A percentile compares a stretch with the other conserved stretches of the same genome.
phyloP scores from a whole-genome alignment of 768 basidiomycete genomes.

The Hygrophorus pudorinus region DNA sequence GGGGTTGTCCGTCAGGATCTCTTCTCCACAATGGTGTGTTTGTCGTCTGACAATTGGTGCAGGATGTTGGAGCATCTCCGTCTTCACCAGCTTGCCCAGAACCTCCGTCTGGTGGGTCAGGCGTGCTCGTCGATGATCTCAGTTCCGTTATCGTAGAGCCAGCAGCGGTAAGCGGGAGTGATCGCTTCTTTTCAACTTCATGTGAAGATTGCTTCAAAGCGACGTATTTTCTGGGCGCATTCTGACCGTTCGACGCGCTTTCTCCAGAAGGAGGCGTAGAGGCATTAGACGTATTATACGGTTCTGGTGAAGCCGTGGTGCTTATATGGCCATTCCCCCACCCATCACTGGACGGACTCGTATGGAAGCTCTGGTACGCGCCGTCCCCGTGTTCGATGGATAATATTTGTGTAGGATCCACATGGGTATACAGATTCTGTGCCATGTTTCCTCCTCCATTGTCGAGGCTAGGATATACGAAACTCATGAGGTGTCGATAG shows the following conservation, averaged over 20 bases:
- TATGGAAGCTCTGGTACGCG: slow-evolving; percentile 45
- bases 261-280: slow-evolving; percentile 68
- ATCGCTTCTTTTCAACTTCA: slow-evolving; percentile 46
- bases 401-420: slow-evolving; percentile 89
- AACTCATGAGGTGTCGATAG: slow-evolving; percentile 56
- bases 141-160: slow-evolving; percentile 27
- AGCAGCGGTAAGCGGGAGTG: slow-evolving; percentile 16
- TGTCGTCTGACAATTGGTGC: slow-evolving; percentile 92
- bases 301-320: slow-evolving; percentile 66
- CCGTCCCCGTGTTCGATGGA: slow-evolving; percentile 23
- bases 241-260: slow-evolving; percentile 23
- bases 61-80: slow-evolving; percentile 70
- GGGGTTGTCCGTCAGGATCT: slow-evolving; percentile 86
- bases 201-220: slow-evolving; percentile 52
- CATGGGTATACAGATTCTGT: slow-evolving; percentile 59
- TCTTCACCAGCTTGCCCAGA: slow-evolving; percentile 40
- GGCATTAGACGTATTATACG: slow-evolving; percentile 56
- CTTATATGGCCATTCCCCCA: slow-evolving; percentile 69
- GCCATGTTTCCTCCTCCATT: slow-evolving; percentile 24
- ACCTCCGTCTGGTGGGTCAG: slow-evolving; percentile 38
- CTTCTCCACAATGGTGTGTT: slow-evolving; percentile 91
- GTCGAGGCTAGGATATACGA: slow-evolving; percentile 52
- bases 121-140: slow-evolving; percentile 57
- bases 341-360: slow-evolving; percentile 75
- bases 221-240: slow-evolving; percentile 42